These are phyloP conservation scores for Fusarium anguioides DNA, from an alignment of 2,329 filamentous ascomycete genomes.

Conservation along the genomic window DNA sequence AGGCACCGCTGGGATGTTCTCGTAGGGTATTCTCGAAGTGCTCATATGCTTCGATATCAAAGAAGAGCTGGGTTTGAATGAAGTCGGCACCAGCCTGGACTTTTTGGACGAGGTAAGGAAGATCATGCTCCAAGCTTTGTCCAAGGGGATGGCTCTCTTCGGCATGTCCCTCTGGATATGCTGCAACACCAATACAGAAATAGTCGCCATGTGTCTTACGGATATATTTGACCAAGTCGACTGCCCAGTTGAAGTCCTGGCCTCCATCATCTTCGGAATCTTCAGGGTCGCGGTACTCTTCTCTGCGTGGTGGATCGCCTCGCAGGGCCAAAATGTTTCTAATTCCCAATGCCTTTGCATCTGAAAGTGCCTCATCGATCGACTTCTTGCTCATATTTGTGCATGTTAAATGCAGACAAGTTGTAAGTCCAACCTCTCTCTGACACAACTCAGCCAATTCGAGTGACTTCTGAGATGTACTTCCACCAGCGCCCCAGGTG, in stretches of 20 bases:
- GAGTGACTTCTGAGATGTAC: conserved; percentile 88
- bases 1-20: conserved; percentile 83
- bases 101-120: conserved; percentile 92
- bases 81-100: conserved; percentile 93
- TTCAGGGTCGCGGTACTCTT: conserved; percentile 80
- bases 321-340: conserved; percentile 92
- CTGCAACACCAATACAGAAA: conserved; percentile 94
- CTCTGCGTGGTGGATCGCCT: conserved; percentile 88
- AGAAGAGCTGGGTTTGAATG: conserved; percentile 98
- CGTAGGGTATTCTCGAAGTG: conserved; percentile 81
- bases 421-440: conserved; percentile 89
- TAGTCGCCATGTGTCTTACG: conserved; percentile 87
- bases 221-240: conserved; percentile 92
- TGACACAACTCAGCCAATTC: conserved; percentile 97
- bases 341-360: conserved; percentile 90
- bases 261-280: conserved; percentile 70
- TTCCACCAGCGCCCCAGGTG: conserved; percentile 97
- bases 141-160: conserved; percentile 84
- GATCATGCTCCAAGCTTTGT: conserved; percentile 78
- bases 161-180: conserved; percentile 94
- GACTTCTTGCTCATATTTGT: conserved; percentile 93
- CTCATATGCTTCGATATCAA: conserved; percentile 85
- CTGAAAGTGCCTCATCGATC: conserved; percentile 89
- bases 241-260: conserved; percentile 86
- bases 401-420: conserved; percentile 94